phyloP scores from a whole-genome alignment of 345 rosid species.

The Citrus unshiu region DNA sequence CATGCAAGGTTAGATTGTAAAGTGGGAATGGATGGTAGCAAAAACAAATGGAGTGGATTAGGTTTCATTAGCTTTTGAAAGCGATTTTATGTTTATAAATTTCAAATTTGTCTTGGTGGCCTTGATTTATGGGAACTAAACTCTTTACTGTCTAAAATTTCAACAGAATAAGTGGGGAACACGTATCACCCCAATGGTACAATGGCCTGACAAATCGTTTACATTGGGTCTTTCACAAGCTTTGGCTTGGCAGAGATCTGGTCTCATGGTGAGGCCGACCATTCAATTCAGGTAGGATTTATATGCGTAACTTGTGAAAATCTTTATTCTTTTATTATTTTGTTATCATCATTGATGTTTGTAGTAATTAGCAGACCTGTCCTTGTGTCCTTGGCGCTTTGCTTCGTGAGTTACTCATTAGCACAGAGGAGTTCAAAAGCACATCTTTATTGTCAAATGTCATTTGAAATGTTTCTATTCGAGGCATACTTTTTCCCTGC shows the following conservation, averaged over 20 bases:
- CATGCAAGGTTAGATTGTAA: too few species aligned
- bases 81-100: neutral
- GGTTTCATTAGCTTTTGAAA: neutral
- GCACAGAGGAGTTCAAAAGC: neutral
- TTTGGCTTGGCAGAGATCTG: conserved; percentile 92
- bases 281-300: conserved; percentile 63
- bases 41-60: too few species aligned
- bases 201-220: conserved; percentile 91
- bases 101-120: neutral
- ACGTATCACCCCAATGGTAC: conserved; percentile 73
- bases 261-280: conserved; percentile 81
- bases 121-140: conserved; percentile 3
- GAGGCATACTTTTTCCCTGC: too few species aligned
- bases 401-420: neutral
- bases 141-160: conserved; percentile 4
- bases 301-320: neutral
- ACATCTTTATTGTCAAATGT: neutral
- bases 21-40: too few species aligned
- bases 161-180: conserved; percentile 89
- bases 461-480: neutral
- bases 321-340: neutral
- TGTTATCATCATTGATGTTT: neutral
- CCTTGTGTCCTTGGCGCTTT: neutral
- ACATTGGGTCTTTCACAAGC: conserved; percentile 70
- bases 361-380: neutral